phyloP scores from a whole-genome alignment of 305 asterid genomes.

The Fraxinus velutina region DNA sequence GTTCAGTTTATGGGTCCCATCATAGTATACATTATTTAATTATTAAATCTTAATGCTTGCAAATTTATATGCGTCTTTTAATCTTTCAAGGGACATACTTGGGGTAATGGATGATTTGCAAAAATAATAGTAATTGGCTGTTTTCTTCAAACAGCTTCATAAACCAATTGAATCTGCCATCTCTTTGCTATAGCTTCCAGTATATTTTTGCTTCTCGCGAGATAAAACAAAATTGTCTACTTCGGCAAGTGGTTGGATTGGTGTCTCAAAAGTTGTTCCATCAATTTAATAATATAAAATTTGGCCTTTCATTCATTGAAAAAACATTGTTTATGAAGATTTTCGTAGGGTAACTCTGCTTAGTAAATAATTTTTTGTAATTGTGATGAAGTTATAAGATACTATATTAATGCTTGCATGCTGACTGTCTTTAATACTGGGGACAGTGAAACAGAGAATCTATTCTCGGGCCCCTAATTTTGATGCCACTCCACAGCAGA shows the following conservation, averaged over 20 bases:
- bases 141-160: not conserved
- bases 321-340: not conserved
- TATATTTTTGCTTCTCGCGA: not conserved
- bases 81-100: not conserved
- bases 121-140: not conserved
- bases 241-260: not conserved
- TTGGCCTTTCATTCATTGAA: not conserved
- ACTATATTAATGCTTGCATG: constrained; percentile 1
- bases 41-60: not conserved
- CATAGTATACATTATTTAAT: not conserved
- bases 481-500: constrained; percentile 36
- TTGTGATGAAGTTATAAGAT: not conserved
- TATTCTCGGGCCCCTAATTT: constrained; percentile 41
- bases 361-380: not conserved
- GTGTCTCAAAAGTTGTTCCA: not conserved
- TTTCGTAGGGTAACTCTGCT: not conserved
- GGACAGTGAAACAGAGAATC: constrained; percentile 57
- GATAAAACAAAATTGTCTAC: not conserved
- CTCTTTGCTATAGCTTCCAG: not conserved
- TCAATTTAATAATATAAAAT: not conserved
- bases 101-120: not conserved
- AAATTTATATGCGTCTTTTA: not conserved
- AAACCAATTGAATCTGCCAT: not conserved
- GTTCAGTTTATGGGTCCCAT: constrained; percentile 26
- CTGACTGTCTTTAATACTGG: constrained; percentile 24